Conservation (phyloP, 345 rosid species). For the Leavenworthia alabamica region DNA sequence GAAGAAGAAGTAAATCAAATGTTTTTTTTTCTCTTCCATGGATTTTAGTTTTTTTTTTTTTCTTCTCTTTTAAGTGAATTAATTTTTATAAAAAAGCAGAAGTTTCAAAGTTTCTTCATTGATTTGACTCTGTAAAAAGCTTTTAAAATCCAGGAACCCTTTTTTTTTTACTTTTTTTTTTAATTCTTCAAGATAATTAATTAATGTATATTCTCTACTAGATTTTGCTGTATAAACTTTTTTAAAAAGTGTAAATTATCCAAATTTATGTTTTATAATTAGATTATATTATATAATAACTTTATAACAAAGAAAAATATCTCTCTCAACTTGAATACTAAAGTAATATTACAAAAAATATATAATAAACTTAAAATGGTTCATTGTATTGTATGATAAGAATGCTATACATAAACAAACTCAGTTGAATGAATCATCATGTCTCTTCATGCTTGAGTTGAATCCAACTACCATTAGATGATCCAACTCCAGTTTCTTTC, state of each 20-base stretch:
- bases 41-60: neutral
- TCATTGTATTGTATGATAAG: neutral
- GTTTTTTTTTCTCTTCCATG: neutral
- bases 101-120: conserved; percentile 12
- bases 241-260: neutral
- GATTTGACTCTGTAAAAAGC: conserved; percentile 13
- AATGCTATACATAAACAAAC: conserved; percentile 9
- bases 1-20: conserved; percentile 18
- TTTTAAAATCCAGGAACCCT: conserved; percentile 3
- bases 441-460: conserved; percentile 53
- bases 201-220: conserved; percentile 3
- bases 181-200: neutral
- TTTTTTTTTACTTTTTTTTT: neutral
- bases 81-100: neutral
- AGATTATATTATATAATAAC: neutral
- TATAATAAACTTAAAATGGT: too few relatives aligned
- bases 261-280: neutral
- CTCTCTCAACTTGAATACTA: too few relatives aligned
- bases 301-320: neutral
- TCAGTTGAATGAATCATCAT: conserved; percentile 37
- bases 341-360: neutral
- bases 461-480: conserved; percentile 45
- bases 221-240: conserved; percentile 17
- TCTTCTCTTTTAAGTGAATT: neutral
- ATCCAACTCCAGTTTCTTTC: conserved; percentile 34